Percentiles rank a stretch among this genome's conserved stretches.
phyloP scores from a whole-genome alignment of 1,284 basidiomycete species.

The Gymnopus androsaceus region DNA sequence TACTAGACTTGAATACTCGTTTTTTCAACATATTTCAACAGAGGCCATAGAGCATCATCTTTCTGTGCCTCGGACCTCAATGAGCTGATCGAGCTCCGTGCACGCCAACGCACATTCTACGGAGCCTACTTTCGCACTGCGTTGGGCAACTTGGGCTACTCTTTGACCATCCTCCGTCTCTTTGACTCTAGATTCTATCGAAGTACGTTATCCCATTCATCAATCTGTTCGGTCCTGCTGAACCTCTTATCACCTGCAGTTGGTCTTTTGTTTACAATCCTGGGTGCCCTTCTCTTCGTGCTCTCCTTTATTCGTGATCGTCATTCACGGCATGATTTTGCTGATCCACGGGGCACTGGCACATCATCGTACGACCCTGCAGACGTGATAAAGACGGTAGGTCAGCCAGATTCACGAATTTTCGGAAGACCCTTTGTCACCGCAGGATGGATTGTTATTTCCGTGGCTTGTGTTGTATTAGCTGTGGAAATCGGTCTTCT shows the following conservation, averaged over 20 bases:
- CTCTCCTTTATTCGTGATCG: conserved; percentile 62
- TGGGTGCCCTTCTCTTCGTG: conserved; percentile 62
- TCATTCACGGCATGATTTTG: conserved; percentile 73
- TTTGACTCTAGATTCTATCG: conserved; percentile 72
- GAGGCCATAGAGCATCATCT: conserved; percentile 61
- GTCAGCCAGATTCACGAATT: conserved; percentile 58
- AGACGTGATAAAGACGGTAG: conserved; percentile 47
- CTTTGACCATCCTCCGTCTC: conserved; percentile 73
- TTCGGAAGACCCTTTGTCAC: conserved; percentile 81
- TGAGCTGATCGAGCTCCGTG: conserved; percentile 75
- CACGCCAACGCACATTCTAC: conserved; percentile 78
- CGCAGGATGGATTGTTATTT: conserved; percentile 72
- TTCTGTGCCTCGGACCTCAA: conserved; percentile 59
- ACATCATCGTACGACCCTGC: conserved; percentile 18
- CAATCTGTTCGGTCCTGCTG: not conserved
- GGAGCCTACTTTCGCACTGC: conserved; percentile 81
- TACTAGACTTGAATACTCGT: not conserved
- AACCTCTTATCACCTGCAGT: conserved; percentile 42
- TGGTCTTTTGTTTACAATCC: conserved; percentile 69
- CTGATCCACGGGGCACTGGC: conserved; percentile 46
- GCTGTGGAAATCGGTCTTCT: conserved; percentile 66
- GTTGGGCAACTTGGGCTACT: conserved; percentile 72
- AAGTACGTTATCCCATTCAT: conserved; percentile 46
- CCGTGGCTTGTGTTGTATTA: conserved; percentile 63
- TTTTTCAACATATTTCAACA: conserved; percentile 25